Evolutionary conservation across 1,284 basidiomycete species (phyloP).

Genomic region (Phellinidium pouzarii): DNA sequence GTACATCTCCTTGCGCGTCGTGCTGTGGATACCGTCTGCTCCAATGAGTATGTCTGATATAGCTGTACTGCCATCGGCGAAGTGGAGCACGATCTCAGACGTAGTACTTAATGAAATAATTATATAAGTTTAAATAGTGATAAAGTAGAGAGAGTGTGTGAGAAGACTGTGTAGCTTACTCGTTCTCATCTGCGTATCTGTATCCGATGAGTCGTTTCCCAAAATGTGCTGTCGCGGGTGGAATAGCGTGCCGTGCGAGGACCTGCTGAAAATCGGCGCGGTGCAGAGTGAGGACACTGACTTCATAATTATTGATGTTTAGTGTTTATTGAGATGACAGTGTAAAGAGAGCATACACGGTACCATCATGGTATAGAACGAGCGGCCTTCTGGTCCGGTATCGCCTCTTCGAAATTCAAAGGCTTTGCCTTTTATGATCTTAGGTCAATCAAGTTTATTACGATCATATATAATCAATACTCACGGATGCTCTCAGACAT

Average conservation of each 20-base stretch:
- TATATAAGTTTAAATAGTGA: neutral
- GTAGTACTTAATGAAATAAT: neutral
- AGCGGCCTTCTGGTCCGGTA: neutral
- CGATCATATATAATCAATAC: neutral
- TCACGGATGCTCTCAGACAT: slow-evolving; percentile 2
- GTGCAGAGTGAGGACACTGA: slow-evolving; percentile 17
- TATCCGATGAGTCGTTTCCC: slow-evolving; percentile 13
- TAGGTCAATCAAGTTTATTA: neutral
- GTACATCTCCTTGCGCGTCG: slow-evolving; percentile 13
- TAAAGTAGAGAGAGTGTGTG: neutral
- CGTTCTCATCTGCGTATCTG: slow-evolving; percentile 1
- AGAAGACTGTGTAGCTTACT: slow-evolving; percentile 7
- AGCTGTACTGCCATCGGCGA: slow-evolving; percentile 19
- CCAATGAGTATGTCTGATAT: slow-evolving; percentile 19
- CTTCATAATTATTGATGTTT: neutral
- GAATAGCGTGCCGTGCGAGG: slow-evolving; percentile 11
- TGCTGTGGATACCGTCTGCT: slow-evolving; percentile 20
- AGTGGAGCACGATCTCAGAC: slow-evolving; percentile 12
- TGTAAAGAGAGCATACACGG: slow-evolving; percentile 5
- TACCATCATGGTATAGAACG: slow-evolving; percentile 16
- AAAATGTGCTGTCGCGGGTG: slow-evolving; percentile 6
- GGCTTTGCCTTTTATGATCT: slow-evolving; percentile 6
- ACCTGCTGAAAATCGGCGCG: slow-evolving; percentile 16
- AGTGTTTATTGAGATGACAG: neutral
- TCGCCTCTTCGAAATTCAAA: slow-evolving; percentile 16